Conservation (phyloP, 1,284 basidiomycete genomes). For the Melampsora occidentalis region DNA sequence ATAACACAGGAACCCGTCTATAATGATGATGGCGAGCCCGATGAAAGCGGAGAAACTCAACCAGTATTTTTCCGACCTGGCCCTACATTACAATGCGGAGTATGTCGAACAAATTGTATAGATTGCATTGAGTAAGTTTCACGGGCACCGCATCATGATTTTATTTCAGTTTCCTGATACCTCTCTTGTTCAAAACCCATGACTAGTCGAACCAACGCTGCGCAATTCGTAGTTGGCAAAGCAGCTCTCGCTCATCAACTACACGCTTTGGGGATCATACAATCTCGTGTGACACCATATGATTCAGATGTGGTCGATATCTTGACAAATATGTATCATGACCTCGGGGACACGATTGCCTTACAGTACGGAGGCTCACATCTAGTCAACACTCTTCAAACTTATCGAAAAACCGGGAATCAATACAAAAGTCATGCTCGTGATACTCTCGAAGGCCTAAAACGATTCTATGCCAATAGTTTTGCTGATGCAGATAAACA, state of each 20-base stretch:
- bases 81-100: slow-evolving; percentile 72
- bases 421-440: slow-evolving; percentile 98
- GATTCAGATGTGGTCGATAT: slow-evolving; percentile 96
- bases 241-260: slow-evolving; percentile 91
- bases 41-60: slow-evolving; percentile 71
- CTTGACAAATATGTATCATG: slow-evolving; percentile 98
- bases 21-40: slow-evolving; percentile 54
- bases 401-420: slow-evolving; percentile 81
- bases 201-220: slow-evolving; percentile 80
- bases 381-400: slow-evolving; percentile 93
- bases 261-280: slow-evolving; percentile 84
- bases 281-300: slow-evolving; percentile 78
- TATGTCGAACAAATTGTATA: slow-evolving; percentile 80
- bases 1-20: slow-evolving; percentile 45
- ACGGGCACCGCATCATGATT: background rate
- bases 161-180: background rate
- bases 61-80: slow-evolving; percentile 58
- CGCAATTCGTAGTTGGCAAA: slow-evolving; percentile 96
- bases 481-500: slow-evolving; percentile 89
- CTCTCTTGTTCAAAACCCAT: background rate
- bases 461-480: slow-evolving; percentile 86
- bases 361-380: slow-evolving; percentile 95
- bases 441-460: slow-evolving; percentile 93
- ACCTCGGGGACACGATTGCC: slow-evolving; percentile 91
- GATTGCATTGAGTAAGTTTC: slow-evolving; percentile 75